Base-by-base conservation (phyloP, 306 rosid genomes). In the Quercus agrifolia region DNA sequence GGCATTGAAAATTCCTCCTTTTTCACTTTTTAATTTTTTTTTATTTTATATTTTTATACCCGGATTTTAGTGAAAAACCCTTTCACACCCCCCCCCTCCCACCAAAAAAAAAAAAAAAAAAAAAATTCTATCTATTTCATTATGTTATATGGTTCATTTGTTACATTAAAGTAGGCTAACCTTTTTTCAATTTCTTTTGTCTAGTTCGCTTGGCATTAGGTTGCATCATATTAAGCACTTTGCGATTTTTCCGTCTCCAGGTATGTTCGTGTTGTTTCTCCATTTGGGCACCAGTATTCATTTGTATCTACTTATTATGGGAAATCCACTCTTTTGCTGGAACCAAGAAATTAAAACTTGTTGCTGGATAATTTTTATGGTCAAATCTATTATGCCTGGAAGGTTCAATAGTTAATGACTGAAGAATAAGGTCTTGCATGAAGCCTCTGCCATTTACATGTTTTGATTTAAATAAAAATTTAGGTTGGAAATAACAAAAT, bases 151-250 rank as follows among this genome's bases (percentile, higher is more conserved):
- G 67, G 59, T 44, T 15, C 49, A 5, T 78, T 51, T 51, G 10
- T 68, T 27, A 35, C 73, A 51, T 17, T 25, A 35, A n/a, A 54
- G 23, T 51, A 18, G 70, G n/a, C 79, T 80, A 58, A 84, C 74
- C 71, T 27, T 58, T 31, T 78, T 86, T 25, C 75, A 74, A 56
- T 81, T 87, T 18, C 75, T 82, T 61, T 73, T 78, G 13, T 81
- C 74, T 83, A 92, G 97, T 91, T 92, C 97, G 99, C 66, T 73
- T 92, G 89, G 89, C 86, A 74, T 84, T 92, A 51, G 98, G 99
- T 58, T 82, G 93, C 89, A 80, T 91, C 56, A 74, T 83, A 76
- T 79, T 90, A 51, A 84, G 82, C 70, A 90, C 95, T 1, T 78
- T 92, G 66, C 85, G 91, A 55, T 90, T 94, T 86, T 91, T 91